phyloP scores from a whole-genome alignment of 2,329 filamentous ascomycete genomes.

The Hymenoscyphus infarciens region DNA sequence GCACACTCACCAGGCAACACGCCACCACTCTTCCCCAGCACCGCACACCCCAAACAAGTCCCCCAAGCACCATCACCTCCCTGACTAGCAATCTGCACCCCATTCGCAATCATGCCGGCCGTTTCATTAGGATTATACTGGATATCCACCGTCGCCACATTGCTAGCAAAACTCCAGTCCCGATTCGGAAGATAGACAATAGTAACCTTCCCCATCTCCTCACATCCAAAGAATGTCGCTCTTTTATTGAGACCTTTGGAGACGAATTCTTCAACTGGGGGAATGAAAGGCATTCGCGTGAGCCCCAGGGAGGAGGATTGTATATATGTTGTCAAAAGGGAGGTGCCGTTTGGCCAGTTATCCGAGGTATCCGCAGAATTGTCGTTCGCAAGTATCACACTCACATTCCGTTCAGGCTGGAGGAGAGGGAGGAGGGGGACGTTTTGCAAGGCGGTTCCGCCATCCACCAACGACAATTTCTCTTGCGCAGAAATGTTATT shows the following conservation, averaged over 20 bases:
- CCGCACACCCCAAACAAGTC: constrained; percentile 42
- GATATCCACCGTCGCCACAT: constrained; percentile 34
- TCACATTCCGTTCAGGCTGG: constrained; percentile 48
- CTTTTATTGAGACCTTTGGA: constrained; percentile 27
- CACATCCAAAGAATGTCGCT: constrained; percentile 44
- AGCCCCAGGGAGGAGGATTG: constrained; percentile 22
- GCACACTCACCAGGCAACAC: constrained; percentile 36
- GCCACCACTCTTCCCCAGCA: constrained; percentile 36
- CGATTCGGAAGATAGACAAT: constrained; percentile 41
- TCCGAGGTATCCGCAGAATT: constrained; percentile 55
- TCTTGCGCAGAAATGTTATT: constrained; percentile 38
- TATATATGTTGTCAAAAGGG: constrained; percentile 35
- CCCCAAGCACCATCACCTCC: constrained; percentile 35
- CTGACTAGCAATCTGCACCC: constrained; percentile 38
- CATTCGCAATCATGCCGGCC: constrained; percentile 40
- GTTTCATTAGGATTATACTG: constrained; percentile 37
- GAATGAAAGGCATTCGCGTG: constrained; percentile 45
- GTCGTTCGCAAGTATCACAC: constrained; percentile 63
- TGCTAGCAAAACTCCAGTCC: constrained; percentile 37
- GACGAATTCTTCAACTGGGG: constrained; percentile 36
- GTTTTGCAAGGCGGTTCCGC: constrained; percentile 44
- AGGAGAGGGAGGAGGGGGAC: constrained; percentile 47
- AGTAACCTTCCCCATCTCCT: constrained; percentile 27
- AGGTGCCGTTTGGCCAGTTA: constrained; percentile 44
- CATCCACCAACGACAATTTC: constrained; percentile 42